phyloP scores from a whole-genome alignment of 2,329 filamentous ascomycete genomes.

The Colletotrichum gloeosporioides region DNA sequence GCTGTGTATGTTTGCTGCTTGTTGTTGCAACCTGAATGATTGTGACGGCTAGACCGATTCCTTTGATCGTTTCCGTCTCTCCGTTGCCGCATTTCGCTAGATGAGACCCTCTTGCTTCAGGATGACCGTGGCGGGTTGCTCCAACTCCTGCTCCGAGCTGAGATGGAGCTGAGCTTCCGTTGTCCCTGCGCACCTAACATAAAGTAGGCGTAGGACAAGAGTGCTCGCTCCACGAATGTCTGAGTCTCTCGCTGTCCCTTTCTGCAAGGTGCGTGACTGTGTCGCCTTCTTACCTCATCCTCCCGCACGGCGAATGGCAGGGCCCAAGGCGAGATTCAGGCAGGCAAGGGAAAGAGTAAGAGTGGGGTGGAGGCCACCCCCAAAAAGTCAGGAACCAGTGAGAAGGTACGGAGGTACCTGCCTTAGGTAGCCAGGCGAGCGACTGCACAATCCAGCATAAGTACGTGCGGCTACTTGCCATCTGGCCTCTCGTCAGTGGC shows the following conservation, averaged over 20 bases:
- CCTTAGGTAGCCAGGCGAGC: neutral
- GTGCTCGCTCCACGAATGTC: neutral
- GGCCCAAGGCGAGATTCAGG: neutral
- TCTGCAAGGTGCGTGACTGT: neutral
- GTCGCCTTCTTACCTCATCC: slow-evolving; percentile 15
- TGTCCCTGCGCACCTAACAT: neutral
- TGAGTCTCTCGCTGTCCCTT: neutral
- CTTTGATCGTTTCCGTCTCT: neutral
- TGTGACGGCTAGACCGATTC: neutral
- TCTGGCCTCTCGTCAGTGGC: neutral
- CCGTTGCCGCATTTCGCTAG: neutral
- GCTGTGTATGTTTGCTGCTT: neutral
- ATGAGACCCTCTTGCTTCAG: neutral
- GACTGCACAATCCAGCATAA: neutral
- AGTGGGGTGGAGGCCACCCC: neutral
- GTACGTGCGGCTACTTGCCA: neutral
- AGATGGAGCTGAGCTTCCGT: neutral
- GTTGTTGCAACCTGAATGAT: neutral
- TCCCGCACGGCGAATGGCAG: neutral
- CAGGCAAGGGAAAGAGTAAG: neutral
- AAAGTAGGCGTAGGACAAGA: neutral
- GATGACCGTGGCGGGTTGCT: neutral
- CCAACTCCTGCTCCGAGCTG: neutral
- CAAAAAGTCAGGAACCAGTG: neutral
- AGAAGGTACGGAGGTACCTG: neutral